Base-by-base conservation (phyloP, 805 yeast genomes). In the Danielia oregonensis region DNA sequence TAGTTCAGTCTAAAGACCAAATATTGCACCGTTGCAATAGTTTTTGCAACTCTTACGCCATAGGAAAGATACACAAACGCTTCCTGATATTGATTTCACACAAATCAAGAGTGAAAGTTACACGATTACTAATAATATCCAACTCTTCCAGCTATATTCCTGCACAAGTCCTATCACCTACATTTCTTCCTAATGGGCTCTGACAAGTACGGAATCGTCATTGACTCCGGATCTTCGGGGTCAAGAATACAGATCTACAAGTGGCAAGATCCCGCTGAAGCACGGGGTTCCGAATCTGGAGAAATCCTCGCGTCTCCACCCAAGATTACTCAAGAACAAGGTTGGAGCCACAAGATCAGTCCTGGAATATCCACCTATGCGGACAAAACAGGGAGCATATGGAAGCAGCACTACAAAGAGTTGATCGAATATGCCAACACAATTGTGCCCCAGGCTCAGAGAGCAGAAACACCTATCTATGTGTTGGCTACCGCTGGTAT, bases 401-500 rank as follows among this genome's bases (percentile, higher is more conserved):
- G 95, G 84, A 54, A 68, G 1, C 63, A 74, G 13, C 97, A 93
- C 58, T 74, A 86, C 44, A 60, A 73, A 40, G 70, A 74, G 3
- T 61, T 93, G 31, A 65, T 89, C 12, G 65, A 74, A 29, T 78
- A 78, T 55, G 97, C 96, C 0, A 74, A 77, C 46, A 56, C 61
- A 4, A 72, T 83, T 15, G 77, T 93, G 6, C 97, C 97, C 0
- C 49, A 54, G 19, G 71, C 70, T 0, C 67, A 74, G 35, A 76
- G 78, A 44, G 41, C 56, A 1, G 74, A 75, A 4, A 91, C 97
- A 0, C 97, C 98, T 0, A 72, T 93, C 1, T 93, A 79, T 47
- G 76, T 93, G n/a, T 76, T 86, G 46, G 95, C 97, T 3, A 93
- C 98, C 0, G 98, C 98, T 4, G 98, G 98, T 2, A 87, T 93